Evolutionary conservation across 768 basidiomycete species (phyloP).

Genomic region (Cubamyces sp.): DNA sequence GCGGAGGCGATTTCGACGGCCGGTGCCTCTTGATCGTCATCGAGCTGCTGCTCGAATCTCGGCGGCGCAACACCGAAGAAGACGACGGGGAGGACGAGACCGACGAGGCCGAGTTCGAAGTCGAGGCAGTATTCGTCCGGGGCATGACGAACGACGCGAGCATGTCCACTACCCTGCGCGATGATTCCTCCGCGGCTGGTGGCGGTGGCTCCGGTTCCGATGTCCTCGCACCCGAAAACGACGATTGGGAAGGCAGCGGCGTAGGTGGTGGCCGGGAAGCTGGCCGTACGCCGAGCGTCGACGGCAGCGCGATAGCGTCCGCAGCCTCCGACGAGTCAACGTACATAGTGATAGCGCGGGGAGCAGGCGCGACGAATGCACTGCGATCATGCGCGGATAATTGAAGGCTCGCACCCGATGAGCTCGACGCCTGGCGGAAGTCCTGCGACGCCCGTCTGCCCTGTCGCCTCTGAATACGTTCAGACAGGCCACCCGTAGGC

Average conservation of each 20-base stretch:
- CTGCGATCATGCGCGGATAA: constrained; percentile 56
- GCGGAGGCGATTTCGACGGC: constrained; percentile 26
- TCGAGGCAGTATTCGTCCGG: not conserved
- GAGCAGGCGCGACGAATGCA: constrained; percentile 65
- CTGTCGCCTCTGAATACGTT: constrained; percentile 26
- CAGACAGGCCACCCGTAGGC: constrained; percentile 29
- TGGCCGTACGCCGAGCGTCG: constrained; percentile 67
- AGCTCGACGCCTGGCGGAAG: constrained; percentile 28
- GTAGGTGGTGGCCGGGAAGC: constrained; percentile 26
- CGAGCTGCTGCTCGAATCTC: constrained; percentile 24
- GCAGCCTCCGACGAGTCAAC: constrained; percentile 60
- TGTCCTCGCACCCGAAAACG: constrained; percentile 3
- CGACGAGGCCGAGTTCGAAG: constrained; percentile 12
- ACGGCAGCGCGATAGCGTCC: constrained; percentile 61
- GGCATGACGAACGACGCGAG: constrained; percentile 32
- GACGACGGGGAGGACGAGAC: constrained; percentile 17
- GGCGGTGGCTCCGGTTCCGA: constrained; percentile 16
- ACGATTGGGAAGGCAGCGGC: constrained; percentile 21
- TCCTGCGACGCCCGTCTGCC: constrained; percentile 31
- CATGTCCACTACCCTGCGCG: constrained; percentile 29
- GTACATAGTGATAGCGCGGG: constrained; percentile 77
- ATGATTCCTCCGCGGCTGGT: not conserved
- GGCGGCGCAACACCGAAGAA: constrained; percentile 21
- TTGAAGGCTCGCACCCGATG: constrained; percentile 48
- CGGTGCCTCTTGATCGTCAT: constrained; percentile 19